Evolutionary conservation across 2,329 filamentous ascomycete genomes (phyloP).

Genomic region (Fusarium sambucinum): DNA sequence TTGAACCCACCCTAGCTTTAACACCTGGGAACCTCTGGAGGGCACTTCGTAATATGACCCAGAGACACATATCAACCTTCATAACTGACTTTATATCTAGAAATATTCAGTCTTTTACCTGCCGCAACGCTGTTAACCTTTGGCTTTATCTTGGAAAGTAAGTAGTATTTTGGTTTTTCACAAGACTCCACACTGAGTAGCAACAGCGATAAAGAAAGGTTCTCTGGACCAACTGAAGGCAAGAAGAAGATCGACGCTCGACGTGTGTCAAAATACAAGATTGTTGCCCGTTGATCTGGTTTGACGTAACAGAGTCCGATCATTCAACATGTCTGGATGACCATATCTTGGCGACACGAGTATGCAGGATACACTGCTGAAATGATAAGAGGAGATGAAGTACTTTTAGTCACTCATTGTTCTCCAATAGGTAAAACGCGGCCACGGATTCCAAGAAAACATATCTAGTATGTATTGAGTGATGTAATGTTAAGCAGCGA

Average conservation of each 20-base stretch:
- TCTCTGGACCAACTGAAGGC: background rate
- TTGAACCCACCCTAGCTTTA: background rate
- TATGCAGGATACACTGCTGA: no score
- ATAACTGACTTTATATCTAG: background rate
- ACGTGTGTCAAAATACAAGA: background rate
- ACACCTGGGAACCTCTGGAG: background rate
- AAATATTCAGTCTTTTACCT: background rate
- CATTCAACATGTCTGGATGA: background rate
- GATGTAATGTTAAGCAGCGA: no score
- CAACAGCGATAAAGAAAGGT: accelerated
- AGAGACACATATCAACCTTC: accelerated
- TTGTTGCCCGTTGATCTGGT: background rate
- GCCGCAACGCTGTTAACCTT: background rate
- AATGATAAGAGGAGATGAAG: no score
- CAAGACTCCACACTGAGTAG: no score
- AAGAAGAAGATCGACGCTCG: background rate
- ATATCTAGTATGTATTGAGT: no score
- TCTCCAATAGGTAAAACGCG: no score
- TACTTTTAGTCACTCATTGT: no score
- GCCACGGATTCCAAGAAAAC: no score
- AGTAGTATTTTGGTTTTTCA: no score
- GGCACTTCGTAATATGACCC: background rate
- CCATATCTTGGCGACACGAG: accelerated
- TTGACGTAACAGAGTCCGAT: accelerated
- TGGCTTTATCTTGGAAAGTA: background rate